A percentile compares a stretch with the other conserved stretches of the same genome.
phyloP scores from a whole-genome alignment of 1,284 basidiomycete genomes.

The Leccinum pachyderme region DNA sequence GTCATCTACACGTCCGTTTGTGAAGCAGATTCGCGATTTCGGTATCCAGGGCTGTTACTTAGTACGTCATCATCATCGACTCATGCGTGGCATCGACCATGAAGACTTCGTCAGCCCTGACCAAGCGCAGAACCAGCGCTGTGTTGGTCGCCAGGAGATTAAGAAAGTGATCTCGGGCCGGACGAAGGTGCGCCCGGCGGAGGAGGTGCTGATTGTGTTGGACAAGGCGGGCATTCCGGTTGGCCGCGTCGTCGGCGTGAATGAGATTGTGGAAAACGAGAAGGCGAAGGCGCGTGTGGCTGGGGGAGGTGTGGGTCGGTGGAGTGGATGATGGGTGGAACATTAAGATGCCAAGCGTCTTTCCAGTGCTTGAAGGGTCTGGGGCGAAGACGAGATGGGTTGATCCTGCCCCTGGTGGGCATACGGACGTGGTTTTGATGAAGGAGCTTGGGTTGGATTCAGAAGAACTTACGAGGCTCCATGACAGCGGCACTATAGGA shows the following conservation, averaged over 20 bases:
- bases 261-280: conserved; percentile 58
- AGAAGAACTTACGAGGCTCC: conserved; percentile 43
- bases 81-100: conserved; percentile 60
- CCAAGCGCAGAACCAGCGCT: conserved; percentile 60
- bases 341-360: conserved; percentile 63
- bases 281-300: conserved; percentile 55
- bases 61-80: conserved; percentile 68
- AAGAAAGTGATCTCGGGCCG: conserved; percentile 60
- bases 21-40: conserved; percentile 70
- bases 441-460: conserved; percentile 47
- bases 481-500: conserved; percentile 47
- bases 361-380: conserved; percentile 58
- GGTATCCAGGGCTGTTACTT: conserved; percentile 53
- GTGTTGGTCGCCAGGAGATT: conserved; percentile 59
- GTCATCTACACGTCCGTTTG: conserved; percentile 65
- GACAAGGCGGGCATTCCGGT: conserved; percentile 54
- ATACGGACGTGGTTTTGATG: conserved; percentile 58
- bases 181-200: conserved; percentile 47
- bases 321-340: conserved; percentile 45
- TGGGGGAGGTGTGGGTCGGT: conserved; percentile 56
- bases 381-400: conserved; percentile 61
- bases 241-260: conserved; percentile 59
- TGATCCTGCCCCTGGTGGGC: conserved; percentile 61
- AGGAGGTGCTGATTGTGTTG: conserved; percentile 45
- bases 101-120: conserved; percentile 54